Percentiles rank a stretch among this genome's conserved stretches.
Evolutionary conservation across 2,329 filamentous ascomycete genomes (phyloP).

Genomic region (Fusarium virguliforme): DNA sequence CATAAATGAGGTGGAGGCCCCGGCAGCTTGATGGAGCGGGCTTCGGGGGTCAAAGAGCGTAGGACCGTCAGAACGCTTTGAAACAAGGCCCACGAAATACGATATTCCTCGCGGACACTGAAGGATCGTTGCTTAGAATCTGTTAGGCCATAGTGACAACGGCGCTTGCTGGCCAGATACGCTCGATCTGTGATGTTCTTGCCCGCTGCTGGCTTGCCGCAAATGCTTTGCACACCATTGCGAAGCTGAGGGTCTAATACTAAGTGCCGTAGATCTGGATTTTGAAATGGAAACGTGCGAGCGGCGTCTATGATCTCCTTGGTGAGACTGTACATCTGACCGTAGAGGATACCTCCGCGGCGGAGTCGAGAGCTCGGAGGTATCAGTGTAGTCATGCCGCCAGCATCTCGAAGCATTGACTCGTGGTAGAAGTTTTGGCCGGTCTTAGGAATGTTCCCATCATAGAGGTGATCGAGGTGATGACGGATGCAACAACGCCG

Average conservation of each 20-base stretch:
- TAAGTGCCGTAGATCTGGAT: slow-evolving; percentile 16
- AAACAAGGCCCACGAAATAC: slow-evolving; percentile 20
- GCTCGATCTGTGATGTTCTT: slow-evolving; percentile 5
- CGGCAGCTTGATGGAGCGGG: not conserved
- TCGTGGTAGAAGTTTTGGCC: slow-evolving; percentile 25
- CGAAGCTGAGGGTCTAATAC: slow-evolving; percentile 11
- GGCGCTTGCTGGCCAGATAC: slow-evolving; percentile 24
- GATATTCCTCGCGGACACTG: slow-evolving; percentile 15
- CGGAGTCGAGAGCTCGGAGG: slow-evolving; percentile 13
- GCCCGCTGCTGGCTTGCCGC: not conserved
- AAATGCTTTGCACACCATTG: slow-evolving; percentile 7
- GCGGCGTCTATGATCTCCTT: slow-evolving; percentile 26
- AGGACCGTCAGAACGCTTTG: not conserved
- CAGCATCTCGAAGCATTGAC: slow-evolving; percentile 19
- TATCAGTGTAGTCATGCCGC: slow-evolving; percentile 13
- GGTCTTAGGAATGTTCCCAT: slow-evolving; percentile 2
- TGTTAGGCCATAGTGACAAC: slow-evolving; percentile 14
- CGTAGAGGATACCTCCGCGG: slow-evolving; percentile 18
- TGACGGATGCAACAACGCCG: slow-evolving; percentile 18
- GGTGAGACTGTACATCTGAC: slow-evolving; percentile 21
- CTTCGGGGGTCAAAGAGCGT: slow-evolving; percentile 10
- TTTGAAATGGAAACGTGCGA: slow-evolving; percentile 22
- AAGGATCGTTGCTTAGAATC: slow-evolving; percentile 24
- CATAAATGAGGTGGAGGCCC: slow-evolving; percentile 17
- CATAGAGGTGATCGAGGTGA: slow-evolving; percentile 14